Evolutionary conservation across 306 rosid genomes (phyloP).

Genomic region (Ormosia semicastrata): DNA sequence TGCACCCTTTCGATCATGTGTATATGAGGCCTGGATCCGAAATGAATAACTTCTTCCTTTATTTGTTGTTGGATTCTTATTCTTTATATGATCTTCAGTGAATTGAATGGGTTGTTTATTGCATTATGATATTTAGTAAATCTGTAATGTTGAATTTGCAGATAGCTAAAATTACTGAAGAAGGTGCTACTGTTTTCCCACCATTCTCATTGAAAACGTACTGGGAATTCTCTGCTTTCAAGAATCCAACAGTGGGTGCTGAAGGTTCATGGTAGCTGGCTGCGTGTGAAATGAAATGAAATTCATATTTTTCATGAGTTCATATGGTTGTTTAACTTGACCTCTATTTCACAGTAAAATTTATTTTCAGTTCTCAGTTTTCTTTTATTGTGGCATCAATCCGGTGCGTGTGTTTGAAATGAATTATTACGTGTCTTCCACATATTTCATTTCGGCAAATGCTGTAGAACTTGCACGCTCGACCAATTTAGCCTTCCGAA

Average conservation of each 20-base stretch:
- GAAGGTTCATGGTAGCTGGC: conserved; percentile 83
- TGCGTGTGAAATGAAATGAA: conserved; percentile 1
- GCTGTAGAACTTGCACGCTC: no score
- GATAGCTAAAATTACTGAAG: conserved; percentile 80
- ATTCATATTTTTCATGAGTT: not conserved
- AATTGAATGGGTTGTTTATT: not conserved
- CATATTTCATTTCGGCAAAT: not conserved
- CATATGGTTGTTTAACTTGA: not conserved
- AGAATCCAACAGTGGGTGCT: conserved; percentile 76
- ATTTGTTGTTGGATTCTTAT: not conserved
- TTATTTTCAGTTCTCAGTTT: no score
- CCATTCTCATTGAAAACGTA: conserved; percentile 81
- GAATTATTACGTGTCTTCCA: not conserved
- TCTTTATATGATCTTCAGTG: not conserved
- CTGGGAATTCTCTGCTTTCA: conserved; percentile 80
- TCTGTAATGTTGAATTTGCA: conserved; percentile 40
- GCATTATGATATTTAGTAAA: not conserved
- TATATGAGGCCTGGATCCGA: not conserved
- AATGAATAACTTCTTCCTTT: not conserved
- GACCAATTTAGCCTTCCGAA: no score
- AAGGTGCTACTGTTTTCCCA: conserved; percentile 61
- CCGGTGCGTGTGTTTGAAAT: not conserved
- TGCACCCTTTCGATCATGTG: not conserved
- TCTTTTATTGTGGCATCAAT: not conserved
- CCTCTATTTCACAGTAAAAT: not conserved